A percentile compares a stretch with the other conserved stretches of the same genome.
Conservation (phyloP, 257 asterid species). For the Primulina tabacum region DNA sequence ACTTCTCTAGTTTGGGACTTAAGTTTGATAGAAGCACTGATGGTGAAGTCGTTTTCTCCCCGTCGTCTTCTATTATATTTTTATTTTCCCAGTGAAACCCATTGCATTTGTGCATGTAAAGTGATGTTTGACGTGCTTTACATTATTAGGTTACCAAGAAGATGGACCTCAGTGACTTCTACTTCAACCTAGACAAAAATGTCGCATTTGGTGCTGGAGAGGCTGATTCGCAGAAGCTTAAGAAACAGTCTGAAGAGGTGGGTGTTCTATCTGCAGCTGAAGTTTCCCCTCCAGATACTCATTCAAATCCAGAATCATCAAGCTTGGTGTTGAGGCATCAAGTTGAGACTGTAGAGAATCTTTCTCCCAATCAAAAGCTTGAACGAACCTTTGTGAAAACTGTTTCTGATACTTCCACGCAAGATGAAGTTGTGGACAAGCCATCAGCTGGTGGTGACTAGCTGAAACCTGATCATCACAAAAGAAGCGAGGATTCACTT, state of each 20-base stretch:
- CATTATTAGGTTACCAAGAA: conserved; percentile 75
- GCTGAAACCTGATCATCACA: conserved; percentile 45
- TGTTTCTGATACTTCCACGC: conserved; percentile 33
- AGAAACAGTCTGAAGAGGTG: conserved; percentile 37
- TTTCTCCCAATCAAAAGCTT: conserved; percentile 39
- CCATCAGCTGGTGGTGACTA: conserved; percentile 37
- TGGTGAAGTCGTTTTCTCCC: not conserved
- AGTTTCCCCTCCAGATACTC: conserved; percentile 33
- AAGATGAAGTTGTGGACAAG: conserved; percentile 29
- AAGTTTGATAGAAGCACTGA: not conserved
- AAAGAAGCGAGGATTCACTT: conserved; percentile 46
- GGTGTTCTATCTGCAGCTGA: conserved; percentile 30
- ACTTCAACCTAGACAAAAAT: conserved; percentile 70
- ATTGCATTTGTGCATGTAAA: not conserved
- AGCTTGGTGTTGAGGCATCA: conserved; percentile 30
- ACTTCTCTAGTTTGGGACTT: not conserved
- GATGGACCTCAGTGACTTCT: conserved; percentile 72
- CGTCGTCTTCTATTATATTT: not conserved
- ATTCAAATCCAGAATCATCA: conserved; percentile 33
- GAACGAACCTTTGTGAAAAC: conserved; percentile 29
- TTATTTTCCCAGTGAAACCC: not conserved
- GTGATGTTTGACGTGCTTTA: conserved; percentile 11
- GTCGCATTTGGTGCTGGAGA: conserved; percentile 79
- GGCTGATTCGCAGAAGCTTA: conserved; percentile 40
- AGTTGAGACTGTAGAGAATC: conserved; percentile 27